A percentile compares a stretch with the other conserved stretches of the same genome.
These are phyloP conservation scores for Colletotrichum sublineola DNA, from an alignment of 2,329 filamentous ascomycete species.

Conservation along the genomic window DNA sequence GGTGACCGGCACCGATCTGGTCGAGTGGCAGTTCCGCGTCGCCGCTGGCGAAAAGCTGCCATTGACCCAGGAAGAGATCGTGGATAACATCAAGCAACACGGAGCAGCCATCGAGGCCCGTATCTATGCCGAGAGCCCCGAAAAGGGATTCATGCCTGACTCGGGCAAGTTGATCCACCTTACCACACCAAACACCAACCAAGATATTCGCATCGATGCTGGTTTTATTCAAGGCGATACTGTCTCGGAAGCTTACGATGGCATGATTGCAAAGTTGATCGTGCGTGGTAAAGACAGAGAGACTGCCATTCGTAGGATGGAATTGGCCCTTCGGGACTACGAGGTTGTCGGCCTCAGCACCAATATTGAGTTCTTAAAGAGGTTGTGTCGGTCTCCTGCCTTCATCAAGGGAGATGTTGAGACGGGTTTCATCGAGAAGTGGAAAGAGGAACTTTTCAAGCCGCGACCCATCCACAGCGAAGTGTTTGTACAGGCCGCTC, in stretches of 20 bases:
- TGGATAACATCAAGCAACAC: conserved; percentile 77
- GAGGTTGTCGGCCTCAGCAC: conserved; percentile 94
- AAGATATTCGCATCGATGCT: conserved; percentile 89
- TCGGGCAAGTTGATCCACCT: conserved; percentile 90
- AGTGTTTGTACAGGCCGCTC: conserved; percentile 86
- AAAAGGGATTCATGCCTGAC: conserved; percentile 92
- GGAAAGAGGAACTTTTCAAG: conserved; percentile 82
- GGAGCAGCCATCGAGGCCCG: conserved; percentile 95
- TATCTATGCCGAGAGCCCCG: conserved; percentile 96
- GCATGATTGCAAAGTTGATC: conserved; percentile 99
- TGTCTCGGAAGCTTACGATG: conserved; percentile 95
- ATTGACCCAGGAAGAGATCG: conserved; percentile 73
- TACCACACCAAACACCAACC: conserved; percentile 75
- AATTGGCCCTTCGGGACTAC: conserved; percentile 85
- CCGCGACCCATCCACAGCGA: conserved; percentile 74
- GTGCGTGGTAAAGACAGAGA: conserved; percentile 84
- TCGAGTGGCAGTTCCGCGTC: conserved; percentile 94
- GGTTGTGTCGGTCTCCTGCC: conserved; percentile 82
- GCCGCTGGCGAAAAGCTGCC: conserved; percentile 70
- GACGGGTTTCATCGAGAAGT: conserved; percentile 95
- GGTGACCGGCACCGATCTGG: conserved; percentile 79
- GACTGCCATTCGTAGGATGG: conserved; percentile 86
- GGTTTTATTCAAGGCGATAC: conserved; percentile 93
- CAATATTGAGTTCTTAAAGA: conserved; percentile 97
- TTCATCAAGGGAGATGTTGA: conserved; percentile 92